A percentile compares a stretch with the other conserved stretches of the same genome.
These are phyloP conservation scores for Epichloe festucae DNA, from an alignment of 2,329 filamentous ascomycete genomes.

Conservation along the genomic window DNA sequence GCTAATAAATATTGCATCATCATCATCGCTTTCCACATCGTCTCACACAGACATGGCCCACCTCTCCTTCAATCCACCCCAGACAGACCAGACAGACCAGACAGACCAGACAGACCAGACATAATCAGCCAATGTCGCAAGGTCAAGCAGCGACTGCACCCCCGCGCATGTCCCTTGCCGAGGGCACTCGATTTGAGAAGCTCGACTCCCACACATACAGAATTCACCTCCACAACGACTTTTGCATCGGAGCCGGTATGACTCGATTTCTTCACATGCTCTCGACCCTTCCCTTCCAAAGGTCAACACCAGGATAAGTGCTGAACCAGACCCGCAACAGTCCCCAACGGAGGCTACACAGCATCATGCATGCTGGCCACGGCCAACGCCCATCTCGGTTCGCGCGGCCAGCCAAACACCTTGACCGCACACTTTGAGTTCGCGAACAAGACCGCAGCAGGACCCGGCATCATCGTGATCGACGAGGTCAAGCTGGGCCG, in stretches of 20 bases:
- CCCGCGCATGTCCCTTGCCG: neutral
- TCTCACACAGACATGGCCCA: too few relatives aligned
- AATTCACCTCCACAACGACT: slow-evolving; percentile 10
- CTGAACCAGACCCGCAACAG: slow-evolving; percentile 5
- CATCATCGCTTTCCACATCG: too few relatives aligned
- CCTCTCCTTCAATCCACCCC: too few relatives aligned
- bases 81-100: too few relatives aligned
- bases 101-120: too few relatives aligned
- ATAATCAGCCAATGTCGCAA: neutral
- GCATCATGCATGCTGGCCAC: slow-evolving; percentile 22
- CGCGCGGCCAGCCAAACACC: slow-evolving; percentile 18
- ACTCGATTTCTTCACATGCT: neutral
- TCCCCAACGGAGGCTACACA: slow-evolving; percentile 30
- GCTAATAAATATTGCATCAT: too few relatives aligned
- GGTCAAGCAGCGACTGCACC: neutral
- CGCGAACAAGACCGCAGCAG: slow-evolving; percentile 19
- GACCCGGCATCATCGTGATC: slow-evolving; percentile 18
- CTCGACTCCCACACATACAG: slow-evolving; percentile 15
- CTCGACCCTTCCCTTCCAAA: too few relatives aligned
- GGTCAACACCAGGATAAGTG: neutral
- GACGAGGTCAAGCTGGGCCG: slow-evolving; percentile 4
- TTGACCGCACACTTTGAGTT: slow-evolving; percentile 24
- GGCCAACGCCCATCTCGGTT: slow-evolving; percentile 15
- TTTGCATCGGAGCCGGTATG: slow-evolving; percentile 14
- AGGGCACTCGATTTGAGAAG: slow-evolving; percentile 11